These are phyloP conservation scores for Tarenaya hassleriana DNA, from an alignment of 345 rosid species.

Conservation along the genomic window DNA sequence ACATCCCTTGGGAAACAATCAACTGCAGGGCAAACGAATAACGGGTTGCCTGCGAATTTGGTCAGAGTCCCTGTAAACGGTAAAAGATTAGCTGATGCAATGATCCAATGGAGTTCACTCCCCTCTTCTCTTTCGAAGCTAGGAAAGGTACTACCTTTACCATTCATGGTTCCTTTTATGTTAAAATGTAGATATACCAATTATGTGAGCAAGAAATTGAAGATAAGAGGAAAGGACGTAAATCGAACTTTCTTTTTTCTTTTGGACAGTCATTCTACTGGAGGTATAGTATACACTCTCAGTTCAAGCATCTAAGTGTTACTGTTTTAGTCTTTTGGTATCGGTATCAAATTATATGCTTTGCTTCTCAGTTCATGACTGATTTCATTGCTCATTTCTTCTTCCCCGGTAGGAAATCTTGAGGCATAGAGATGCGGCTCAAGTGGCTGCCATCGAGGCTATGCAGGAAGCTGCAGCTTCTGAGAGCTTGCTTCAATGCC, in stretches of 20 bases:
- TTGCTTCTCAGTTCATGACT: constrained; percentile 5
- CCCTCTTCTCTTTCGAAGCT: constrained; percentile 79
- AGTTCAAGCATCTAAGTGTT: background rate
- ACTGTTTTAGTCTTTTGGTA: constrained; percentile 14
- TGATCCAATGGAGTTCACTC: constrained; percentile 66
- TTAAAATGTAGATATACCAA: background rate
- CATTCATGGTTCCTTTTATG: constrained; percentile 19
- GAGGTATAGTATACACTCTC: background rate
- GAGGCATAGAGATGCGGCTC: constrained; percentile 88
- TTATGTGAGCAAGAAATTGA: background rate
- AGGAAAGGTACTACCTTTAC: constrained; percentile 61
- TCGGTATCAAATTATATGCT: background rate
- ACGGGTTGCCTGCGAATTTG: constrained; percentile 63
- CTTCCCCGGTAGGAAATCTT: constrained; percentile 61
- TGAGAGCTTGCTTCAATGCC: constrained; percentile 86
- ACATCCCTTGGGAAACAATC: constrained; percentile 42
- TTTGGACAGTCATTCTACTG: background rate
- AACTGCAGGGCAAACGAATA: constrained; percentile 36
- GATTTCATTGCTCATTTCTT: background rate
- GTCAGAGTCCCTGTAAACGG: constrained; percentile 67
- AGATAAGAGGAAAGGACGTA: background rate
- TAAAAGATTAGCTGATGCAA: constrained; percentile 58
- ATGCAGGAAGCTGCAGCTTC: constrained; percentile 91
- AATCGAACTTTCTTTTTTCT: background rate
- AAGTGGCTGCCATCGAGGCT: constrained; percentile 77